These are phyloP conservation scores for Fusarium avenaceum DNA, from an alignment of 2,329 filamentous ascomycete species.

Conservation along the genomic window DNA sequence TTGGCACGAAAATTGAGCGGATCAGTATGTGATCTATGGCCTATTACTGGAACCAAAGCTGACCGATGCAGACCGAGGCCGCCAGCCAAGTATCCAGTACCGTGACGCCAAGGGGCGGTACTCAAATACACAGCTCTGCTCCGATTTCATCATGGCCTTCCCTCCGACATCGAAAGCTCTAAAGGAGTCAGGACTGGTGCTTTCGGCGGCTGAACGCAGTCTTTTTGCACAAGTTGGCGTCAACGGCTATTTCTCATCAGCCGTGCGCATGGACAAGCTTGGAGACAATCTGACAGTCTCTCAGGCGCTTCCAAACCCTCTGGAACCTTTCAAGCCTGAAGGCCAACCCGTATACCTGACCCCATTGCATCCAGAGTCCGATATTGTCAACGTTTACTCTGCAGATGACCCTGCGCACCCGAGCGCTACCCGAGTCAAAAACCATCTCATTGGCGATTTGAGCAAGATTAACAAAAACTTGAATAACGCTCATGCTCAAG, in stretches of 20 bases:
- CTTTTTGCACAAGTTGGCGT: not conserved
- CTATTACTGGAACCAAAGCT: rapidly evolving
- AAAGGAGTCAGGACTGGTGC: not conserved
- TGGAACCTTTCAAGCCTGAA: not conserved
- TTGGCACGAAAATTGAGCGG: not conserved
- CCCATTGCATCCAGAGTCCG: not conserved
- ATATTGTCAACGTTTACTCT: not conserved
- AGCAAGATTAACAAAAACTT: constrained; percentile 7
- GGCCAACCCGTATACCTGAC: constrained; percentile 3
- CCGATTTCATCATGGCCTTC: not conserved
- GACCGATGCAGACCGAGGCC: not conserved
- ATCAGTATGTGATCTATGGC: not conserved
- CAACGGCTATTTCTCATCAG: constrained; percentile 7
- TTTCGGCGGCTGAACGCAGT: not conserved
- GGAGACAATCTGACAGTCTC: not conserved
- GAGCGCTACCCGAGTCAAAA: not conserved
- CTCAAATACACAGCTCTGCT: not conserved
- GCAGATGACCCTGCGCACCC: not conserved
- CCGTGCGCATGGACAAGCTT: not conserved
- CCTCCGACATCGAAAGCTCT: not conserved
- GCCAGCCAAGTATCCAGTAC: not conserved
- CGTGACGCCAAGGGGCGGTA: not conserved
- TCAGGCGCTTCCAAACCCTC: not conserved
- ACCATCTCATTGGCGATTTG: not conserved
- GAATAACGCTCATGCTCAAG: not conserved